phyloP scores from a whole-genome alignment of 352 stramenopile species.

The Pythium folliculosum region DNA sequence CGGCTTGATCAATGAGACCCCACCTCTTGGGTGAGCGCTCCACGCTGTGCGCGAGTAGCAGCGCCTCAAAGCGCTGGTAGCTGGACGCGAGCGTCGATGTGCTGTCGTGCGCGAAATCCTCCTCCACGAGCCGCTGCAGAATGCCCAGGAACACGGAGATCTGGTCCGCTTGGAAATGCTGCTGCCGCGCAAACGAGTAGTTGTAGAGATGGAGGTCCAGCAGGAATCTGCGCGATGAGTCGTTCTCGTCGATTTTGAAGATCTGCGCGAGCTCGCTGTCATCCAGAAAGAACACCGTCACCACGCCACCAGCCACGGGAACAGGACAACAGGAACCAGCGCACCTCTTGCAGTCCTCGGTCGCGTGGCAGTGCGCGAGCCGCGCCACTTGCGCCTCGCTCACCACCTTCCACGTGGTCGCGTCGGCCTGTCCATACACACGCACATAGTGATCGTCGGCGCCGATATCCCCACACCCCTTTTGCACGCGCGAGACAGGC shows the following conservation, averaged over 20 bases:
- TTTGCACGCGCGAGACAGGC: neutral
- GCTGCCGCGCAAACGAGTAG: slow-evolving; percentile 77
- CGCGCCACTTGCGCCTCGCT: slow-evolving; percentile 40
- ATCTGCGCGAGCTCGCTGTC: slow-evolving; percentile 48
- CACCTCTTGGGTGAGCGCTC: slow-evolving; percentile 72
- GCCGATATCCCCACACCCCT: too few species aligned
- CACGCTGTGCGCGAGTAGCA: slow-evolving; percentile 69
- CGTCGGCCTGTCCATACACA: slow-evolving; percentile 28
- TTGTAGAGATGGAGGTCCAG: slow-evolving; percentile 61
- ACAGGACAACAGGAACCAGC: neutral
- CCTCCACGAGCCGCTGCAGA: slow-evolving; percentile 62
- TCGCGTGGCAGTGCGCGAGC: slow-evolving; percentile 40
- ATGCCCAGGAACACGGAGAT: slow-evolving; percentile 74
- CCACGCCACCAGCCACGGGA: too few species aligned
- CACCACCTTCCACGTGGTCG: slow-evolving; percentile 64
- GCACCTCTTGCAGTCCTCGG: slow-evolving; percentile 65
- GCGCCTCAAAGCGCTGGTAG: slow-evolving; percentile 59
- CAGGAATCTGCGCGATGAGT: slow-evolving; percentile 48
- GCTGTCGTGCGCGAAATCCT: slow-evolving; percentile 49
- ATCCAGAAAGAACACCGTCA: neutral
- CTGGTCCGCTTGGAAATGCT: slow-evolving; percentile 53
- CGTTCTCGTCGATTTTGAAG: slow-evolving; percentile 43
- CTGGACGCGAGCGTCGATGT: slow-evolving; percentile 50
- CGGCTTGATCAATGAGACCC: neutral
- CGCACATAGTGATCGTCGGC: neutral